A percentile compares a stretch with the other conserved stretches of the same genome.
These are phyloP conservation scores for Pholiota conissans DNA, from an alignment of 768 basidiomycete species.

Conservation along the genomic window DNA sequence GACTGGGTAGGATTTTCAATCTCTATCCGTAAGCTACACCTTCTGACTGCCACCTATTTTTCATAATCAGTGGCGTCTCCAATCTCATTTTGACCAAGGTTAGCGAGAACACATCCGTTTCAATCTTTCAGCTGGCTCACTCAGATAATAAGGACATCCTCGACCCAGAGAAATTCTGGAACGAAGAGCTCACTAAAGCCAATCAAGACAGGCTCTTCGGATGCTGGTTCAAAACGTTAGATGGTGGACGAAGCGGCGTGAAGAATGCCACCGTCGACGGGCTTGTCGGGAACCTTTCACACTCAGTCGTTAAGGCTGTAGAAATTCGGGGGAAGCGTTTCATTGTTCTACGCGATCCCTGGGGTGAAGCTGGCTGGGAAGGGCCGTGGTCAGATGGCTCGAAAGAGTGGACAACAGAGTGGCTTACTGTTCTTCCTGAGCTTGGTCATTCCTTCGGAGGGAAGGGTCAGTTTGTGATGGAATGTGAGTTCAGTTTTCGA, in stretches of 20 bases:
- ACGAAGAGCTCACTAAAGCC: conserved; percentile 48
- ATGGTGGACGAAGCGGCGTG: conserved; percentile 31
- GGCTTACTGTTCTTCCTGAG: conserved; percentile 37
- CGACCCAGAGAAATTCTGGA: conserved; percentile 51
- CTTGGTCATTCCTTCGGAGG: conserved; percentile 45
- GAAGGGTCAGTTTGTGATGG: conserved; percentile 54
- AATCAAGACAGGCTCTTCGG: conserved; percentile 55
- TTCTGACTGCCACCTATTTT: not conserved
- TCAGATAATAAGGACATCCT: conserved; percentile 39
- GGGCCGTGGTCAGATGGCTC: conserved; percentile 51
- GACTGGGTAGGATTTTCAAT: conserved; percentile 40
- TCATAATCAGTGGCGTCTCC: conserved; percentile 39
- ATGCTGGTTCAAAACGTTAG: conserved; percentile 43
- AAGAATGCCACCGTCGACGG: conserved; percentile 32
- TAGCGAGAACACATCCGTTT: not conserved
- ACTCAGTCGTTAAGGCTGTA: conserved; percentile 46
- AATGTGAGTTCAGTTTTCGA: conserved; percentile 30
- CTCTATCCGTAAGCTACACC: not conserved
- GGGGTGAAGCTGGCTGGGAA: conserved; percentile 50
- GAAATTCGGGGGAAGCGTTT: conserved; percentile 47
- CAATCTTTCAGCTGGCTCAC: not conserved
- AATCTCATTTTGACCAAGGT: conserved; percentile 43
- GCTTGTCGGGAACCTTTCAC: conserved; percentile 43
- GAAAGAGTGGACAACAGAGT: conserved; percentile 50
- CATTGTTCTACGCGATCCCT: conserved; percentile 49